A percentile compares a stretch with the other conserved stretches of the same genome.
These are phyloP conservation scores for Mycena leptocephala DNA, from an alignment of 768 basidiomycete species.

Conservation along the genomic window DNA sequence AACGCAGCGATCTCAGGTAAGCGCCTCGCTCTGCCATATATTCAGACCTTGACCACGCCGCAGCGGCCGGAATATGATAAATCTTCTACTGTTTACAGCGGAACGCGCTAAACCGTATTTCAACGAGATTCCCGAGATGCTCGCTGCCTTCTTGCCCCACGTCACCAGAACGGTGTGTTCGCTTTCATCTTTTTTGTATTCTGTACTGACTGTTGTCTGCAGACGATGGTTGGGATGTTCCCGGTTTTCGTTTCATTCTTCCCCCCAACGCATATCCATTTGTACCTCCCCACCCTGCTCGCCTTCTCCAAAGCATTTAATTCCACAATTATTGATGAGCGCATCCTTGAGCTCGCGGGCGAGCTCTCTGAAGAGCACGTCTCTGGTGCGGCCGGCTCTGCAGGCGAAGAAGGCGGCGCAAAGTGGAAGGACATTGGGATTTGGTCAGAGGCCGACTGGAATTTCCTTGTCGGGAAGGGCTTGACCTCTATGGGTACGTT, in stretches of 20 bases:
- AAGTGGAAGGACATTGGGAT: conserved; percentile 91
- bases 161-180: conserved; percentile 78
- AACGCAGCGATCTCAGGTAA: conserved; percentile 74
- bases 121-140: conserved; percentile 79
- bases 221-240: conserved; percentile 82
- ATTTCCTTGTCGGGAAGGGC: conserved; percentile 86
- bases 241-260: conserved; percentile 86
- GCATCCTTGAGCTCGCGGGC: conserved; percentile 80
- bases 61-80: conserved; percentile 74
- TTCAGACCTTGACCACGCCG: conserved; percentile 17
- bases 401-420: conserved; percentile 70
- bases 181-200: neutral
- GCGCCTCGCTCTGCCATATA: conserved; percentile 38
- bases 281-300: conserved; percentile 83
- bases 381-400: conserved; percentile 67
- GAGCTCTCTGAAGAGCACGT: conserved; percentile 82
- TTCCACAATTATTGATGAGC: conserved; percentile 81
- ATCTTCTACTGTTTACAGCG: conserved; percentile 82
- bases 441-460: conserved; percentile 90
- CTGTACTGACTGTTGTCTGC: conserved; percentile 12
- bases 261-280: conserved; percentile 75
- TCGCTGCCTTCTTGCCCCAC: conserved; percentile 79
- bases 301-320: conserved; percentile 87
- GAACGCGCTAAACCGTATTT: conserved; percentile 84
- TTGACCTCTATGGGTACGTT: conserved; percentile 83